phyloP scores from a whole-genome alignment of 805 yeast species.

The Candida pseudofarinosa region DNA sequence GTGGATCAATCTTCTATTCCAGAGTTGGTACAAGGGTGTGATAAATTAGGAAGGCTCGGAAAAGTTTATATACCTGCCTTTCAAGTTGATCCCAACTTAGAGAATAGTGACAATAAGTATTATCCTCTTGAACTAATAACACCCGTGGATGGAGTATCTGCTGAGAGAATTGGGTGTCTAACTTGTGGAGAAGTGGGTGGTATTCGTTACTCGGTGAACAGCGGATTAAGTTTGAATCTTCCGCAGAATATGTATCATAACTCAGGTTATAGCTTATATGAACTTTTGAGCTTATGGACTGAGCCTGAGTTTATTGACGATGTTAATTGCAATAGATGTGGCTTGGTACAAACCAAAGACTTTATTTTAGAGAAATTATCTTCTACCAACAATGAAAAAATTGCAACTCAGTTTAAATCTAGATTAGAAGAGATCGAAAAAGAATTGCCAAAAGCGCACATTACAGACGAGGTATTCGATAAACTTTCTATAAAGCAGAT shows the following conservation, averaged over 20 bases:
- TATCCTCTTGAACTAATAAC: conserved; percentile 62
- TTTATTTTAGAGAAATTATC: conserved; percentile 45
- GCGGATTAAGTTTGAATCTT: conserved; percentile 68
- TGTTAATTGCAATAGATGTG: conserved; percentile 93
- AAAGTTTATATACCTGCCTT: conserved; percentile 66
- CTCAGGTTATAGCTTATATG: conserved; percentile 38
- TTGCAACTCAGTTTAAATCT: conserved; percentile 23
- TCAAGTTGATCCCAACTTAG: conserved; percentile 71
- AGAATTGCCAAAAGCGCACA: conserved; percentile 62
- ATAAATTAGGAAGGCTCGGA: conserved; percentile 55
- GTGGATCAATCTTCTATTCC: conserved; percentile 19
- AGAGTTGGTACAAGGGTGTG: conserved; percentile 33
- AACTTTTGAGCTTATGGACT: conserved; percentile 61
- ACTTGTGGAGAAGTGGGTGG: conserved; percentile 94
- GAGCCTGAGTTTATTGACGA: conserved; percentile 85
- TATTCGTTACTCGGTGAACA: conserved; percentile 71
- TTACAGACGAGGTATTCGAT: conserved; percentile 76
- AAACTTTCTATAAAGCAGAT: conserved; percentile 69
- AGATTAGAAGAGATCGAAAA: conserved; percentile 28
- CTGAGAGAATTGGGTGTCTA: conserved; percentile 87
- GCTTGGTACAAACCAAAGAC: conserved; percentile 57
- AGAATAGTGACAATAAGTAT: conserved; percentile 39
- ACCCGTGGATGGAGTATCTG: conserved; percentile 88
- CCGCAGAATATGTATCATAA: conserved; percentile 42
- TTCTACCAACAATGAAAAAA: conserved; percentile 37